Conservation (phyloP, 2,329 filamentous ascomycete species). For the Scedosporium dehoogii region DNA sequence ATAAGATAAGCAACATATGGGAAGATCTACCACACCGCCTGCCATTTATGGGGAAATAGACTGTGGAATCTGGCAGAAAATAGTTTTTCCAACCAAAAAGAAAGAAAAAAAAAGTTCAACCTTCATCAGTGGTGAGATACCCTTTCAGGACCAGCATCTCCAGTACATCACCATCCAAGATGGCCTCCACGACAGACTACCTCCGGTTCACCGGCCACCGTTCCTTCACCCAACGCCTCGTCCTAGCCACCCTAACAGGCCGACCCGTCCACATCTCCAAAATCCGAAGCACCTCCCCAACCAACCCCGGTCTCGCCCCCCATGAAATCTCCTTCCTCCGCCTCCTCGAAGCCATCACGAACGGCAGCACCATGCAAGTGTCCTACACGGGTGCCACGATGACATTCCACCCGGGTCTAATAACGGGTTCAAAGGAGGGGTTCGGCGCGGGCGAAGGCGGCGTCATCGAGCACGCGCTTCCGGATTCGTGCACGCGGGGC, state of each 20-base stretch:
- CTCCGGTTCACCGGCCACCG: constrained; percentile 78
- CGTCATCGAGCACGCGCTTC: constrained; percentile 72
- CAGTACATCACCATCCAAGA: not conserved
- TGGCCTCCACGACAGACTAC: constrained; percentile 36
- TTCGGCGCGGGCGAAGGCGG: constrained; percentile 61
- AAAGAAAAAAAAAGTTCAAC: constrained; percentile 1
- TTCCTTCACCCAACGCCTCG: constrained; percentile 71
- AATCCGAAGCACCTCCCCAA: constrained; percentile 79
- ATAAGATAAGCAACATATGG: not conserved
- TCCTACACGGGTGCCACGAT: constrained; percentile 93
- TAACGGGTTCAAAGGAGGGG: constrained; percentile 73
- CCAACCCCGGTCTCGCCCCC: constrained; percentile 77
- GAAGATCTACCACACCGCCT: not conserved
- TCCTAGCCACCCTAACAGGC: constrained; percentile 85
- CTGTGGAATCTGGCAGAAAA: constrained; percentile 2
- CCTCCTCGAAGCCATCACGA: constrained; percentile 87
- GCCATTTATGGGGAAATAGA: not conserved
- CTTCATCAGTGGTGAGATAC: not conserved
- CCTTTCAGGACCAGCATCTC: not conserved
- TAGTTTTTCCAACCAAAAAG: constrained; percentile 6
- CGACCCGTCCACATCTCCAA: constrained; percentile 84
- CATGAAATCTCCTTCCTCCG: constrained; percentile 95
- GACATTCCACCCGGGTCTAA: constrained; percentile 83
- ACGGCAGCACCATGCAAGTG: constrained; percentile 90
- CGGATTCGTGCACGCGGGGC: constrained; percentile 66